Evolutionary conservation across 2,329 filamentous ascomycete genomes (phyloP), one percentile per base, ranked within the genome.

Genomic region (Fusarium palustre): DNA sequence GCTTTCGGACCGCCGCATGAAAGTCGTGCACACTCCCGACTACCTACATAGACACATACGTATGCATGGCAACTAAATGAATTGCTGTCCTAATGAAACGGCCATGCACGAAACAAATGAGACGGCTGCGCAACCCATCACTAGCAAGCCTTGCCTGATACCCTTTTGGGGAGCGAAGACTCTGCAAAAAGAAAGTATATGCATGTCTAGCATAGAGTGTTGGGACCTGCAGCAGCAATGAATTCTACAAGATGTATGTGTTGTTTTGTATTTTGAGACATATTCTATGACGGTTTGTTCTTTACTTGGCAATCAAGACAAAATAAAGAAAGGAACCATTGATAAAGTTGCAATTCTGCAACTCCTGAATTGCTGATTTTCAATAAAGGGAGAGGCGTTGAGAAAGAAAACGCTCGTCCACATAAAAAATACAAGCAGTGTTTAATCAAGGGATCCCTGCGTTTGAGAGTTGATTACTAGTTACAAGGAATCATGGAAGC

Each of bases 61-160:
- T 45, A 45, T 30, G 20, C 33, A 48, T 16, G 7, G 30, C 30
- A 34, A 48, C 18, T 48, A 22, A n/a, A 18, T 48, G 22, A 50
- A 39, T 12, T 28, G 22, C 9, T 15, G 33, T 20, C 10, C 30
- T 62, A 52, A 50, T 46, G 50, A 50, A 50, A 48, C 34, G 50
- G 42, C 49, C 42, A 48, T 52, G 54, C 62, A 59, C n/a, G 46
- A 65, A 34, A 65, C 52, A 48, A 49, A 65, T 48, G 25, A 65
- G 41, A 38, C 18, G 13, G 13, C 18, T 38, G 31, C 3, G 38
- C 15, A 50, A 50, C 24, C 25, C 3, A 24, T n/a, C 50, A 59
- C 59, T 64, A 59, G 61, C 25, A 43, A 65, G 47, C 60, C 53
- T 28, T 30, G 28, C 25, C 25, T 24, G 18, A n/a, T 39, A 5